These are phyloP conservation scores for Neurospora hispaniola DNA, from an alignment of 495 filamentous ascomycete genomes.

Conservation along the genomic window DNA sequence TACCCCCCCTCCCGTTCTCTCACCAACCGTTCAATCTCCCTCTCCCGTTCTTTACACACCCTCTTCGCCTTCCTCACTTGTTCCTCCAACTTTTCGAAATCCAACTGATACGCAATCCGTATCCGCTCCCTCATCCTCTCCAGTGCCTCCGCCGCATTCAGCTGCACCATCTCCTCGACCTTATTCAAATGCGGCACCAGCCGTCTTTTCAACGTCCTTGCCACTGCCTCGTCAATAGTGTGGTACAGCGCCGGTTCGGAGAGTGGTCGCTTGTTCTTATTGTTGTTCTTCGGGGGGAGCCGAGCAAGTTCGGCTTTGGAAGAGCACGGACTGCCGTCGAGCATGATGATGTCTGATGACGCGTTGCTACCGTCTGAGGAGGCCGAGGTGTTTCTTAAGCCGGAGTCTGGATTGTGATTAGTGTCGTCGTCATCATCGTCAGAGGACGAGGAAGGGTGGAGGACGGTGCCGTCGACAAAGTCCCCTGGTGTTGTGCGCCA, in stretches of 20 bases:
- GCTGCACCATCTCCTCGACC: not conserved
- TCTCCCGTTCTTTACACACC: not conserved
- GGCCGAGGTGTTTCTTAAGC: no score
- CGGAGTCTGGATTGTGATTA: no score
- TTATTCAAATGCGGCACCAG: not conserved
- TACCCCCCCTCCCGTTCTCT: not conserved
- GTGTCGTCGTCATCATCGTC: not conserved
- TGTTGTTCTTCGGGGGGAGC: not conserved
- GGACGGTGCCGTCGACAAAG: not conserved
- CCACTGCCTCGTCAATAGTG: not conserved
- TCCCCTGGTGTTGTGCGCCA: not conserved
- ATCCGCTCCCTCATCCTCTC: not conserved
- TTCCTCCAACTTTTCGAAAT: not conserved
- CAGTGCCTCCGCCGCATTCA: not conserved
- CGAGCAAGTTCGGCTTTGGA: not conserved
- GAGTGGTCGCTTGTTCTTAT: not conserved
- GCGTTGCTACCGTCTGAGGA: not conserved
- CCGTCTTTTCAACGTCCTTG: not conserved
- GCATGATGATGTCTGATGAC: not conserved
- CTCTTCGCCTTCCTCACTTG: not conserved
- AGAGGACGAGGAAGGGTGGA: not conserved
- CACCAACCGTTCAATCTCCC: not conserved
- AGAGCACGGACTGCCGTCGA: not conserved
- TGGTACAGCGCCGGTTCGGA: not conserved
- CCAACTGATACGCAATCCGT: not conserved